Evolutionary conservation across 192 early-diverging fungal species (phyloP).

Genomic region (Mortierella hygrophila): DNA sequence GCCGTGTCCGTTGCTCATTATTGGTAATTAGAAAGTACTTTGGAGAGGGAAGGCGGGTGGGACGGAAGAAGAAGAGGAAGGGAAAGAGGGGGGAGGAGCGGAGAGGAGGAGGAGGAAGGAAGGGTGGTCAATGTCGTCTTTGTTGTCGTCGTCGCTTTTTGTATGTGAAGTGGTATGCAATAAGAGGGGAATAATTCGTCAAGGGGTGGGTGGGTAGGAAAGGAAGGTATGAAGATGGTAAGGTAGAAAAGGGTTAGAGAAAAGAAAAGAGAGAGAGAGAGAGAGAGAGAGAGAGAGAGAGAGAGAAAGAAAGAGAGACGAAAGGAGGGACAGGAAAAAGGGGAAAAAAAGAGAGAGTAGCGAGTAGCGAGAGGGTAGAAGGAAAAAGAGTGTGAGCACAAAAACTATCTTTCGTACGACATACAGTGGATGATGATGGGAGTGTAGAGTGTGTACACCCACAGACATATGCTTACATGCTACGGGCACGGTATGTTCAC

Average conservation of each 20-base stretch:
- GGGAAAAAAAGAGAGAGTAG: constrained; percentile 13
- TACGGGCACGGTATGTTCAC: background rate
- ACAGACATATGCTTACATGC: background rate
- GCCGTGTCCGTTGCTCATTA: constrained; percentile 56
- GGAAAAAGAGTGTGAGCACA: background rate
- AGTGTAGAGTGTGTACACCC: background rate
- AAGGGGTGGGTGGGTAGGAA: background rate
- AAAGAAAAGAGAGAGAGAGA: background rate
- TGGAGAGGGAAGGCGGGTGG: background rate
- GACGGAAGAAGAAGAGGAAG: background rate
- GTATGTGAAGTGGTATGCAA: background rate
- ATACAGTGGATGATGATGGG: too few relatives aligned
- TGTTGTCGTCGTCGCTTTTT: background rate
- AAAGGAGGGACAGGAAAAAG: background rate
- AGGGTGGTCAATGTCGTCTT: background rate
- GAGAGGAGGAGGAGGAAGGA: background rate
- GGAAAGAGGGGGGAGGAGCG: background rate
- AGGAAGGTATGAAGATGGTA: background rate
- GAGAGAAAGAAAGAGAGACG: background rate
- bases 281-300: background rate
- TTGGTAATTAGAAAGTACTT: background rate
- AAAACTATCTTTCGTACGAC: background rate
- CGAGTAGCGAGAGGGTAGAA: background rate
- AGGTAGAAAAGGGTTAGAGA: background rate
- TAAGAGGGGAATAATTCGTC: background rate